Base-by-base conservation (phyloP, 2,329 filamentous ascomycete genomes). In the Fusarium sp. region DNA sequence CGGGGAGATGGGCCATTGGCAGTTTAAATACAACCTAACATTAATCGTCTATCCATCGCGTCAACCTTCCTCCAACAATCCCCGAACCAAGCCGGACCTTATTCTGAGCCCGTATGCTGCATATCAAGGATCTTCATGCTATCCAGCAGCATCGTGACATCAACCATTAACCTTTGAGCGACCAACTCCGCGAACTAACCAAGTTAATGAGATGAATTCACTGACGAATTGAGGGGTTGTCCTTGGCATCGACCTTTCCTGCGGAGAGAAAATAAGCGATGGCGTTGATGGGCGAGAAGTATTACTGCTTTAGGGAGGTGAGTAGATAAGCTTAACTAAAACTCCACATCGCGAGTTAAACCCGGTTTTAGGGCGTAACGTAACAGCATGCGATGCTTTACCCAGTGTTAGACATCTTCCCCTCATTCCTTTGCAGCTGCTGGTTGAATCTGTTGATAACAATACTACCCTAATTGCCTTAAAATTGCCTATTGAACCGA, bases 281-380 rank as follows among this genome's bases (percentile, higher is more conserved):
- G 37, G 13, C 8, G 16, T 10, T 12, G 37, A 64, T 45, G 27
- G 7, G 10, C 42, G 30, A 4, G 1, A 1, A 34, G 6, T 29
- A 34, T 49, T 64, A 6, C 60, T 41, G 3, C 0, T 29, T 65
- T 18, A 65, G 60, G 61, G n/a, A 65, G 45, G 61, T 65, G 30
- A 11, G 9, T 49, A 64, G 61, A 65, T 65, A 51, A 46, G 61
- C 40, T 65, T 65, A 59, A 65, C 13, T n/a, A 65, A 27, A 41
- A 37, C 30, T 45, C 52, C 53, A 45, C 51, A 44, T 5, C 10
- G 27, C 20, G 20, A 42, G 18, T 41, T 57, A 16, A 22, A 41
- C 3, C 45, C 20, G 32, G n/a, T 16, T 51, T 11, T 27, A 16
- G 24, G 34, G 9, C 18, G 48, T 27, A 52, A 52, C 48, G 48